phyloP scores from a whole-genome alignment of 805 yeast species.

The Limtongia smithiae region DNA sequence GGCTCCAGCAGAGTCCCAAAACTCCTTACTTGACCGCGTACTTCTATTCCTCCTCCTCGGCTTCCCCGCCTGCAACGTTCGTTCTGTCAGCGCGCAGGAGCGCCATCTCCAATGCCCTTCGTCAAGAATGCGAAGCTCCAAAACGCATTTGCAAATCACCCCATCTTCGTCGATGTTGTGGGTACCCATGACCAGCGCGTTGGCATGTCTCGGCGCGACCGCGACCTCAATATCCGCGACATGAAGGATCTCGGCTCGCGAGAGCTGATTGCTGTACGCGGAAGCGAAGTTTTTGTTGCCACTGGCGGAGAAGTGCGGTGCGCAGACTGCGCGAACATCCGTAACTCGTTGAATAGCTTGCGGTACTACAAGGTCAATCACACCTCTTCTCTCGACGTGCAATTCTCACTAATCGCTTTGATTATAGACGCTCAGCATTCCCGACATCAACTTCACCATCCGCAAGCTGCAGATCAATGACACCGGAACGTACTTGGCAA shows the following conservation, averaged over 20 bases:
- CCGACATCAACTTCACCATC: constrained; percentile 17
- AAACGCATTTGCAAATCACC: constrained; percentile 14
- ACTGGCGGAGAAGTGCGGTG: constrained; percentile 18
- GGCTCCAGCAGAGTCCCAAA: no score
- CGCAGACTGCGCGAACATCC: constrained; percentile 10
- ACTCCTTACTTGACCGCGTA: no score
- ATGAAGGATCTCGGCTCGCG: neutral
- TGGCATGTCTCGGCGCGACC: neutral
- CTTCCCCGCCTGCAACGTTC: no score
- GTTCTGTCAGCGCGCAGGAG: no score
- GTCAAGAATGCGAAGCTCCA: constrained; percentile 9
- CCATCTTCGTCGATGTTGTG: constrained; percentile 9
- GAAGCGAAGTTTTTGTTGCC: constrained; percentile 19
- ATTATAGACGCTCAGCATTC: constrained; percentile 14
- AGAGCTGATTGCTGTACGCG: constrained; percentile 17
- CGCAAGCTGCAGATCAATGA: constrained; percentile 18
- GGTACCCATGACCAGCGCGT: neutral
- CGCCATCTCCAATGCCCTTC: constrained; percentile 15
- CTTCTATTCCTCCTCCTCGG: no score
- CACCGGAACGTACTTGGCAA: constrained; percentile 25
- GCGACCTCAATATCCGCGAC: neutral
- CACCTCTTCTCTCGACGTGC: neutral
- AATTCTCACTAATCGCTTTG: neutral
- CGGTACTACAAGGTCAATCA: constrained; percentile 15
- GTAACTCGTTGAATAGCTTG: constrained; percentile 2